phyloP scores from a whole-genome alignment of 1,284 basidiomycete species.

The Meira nashicola region DNA sequence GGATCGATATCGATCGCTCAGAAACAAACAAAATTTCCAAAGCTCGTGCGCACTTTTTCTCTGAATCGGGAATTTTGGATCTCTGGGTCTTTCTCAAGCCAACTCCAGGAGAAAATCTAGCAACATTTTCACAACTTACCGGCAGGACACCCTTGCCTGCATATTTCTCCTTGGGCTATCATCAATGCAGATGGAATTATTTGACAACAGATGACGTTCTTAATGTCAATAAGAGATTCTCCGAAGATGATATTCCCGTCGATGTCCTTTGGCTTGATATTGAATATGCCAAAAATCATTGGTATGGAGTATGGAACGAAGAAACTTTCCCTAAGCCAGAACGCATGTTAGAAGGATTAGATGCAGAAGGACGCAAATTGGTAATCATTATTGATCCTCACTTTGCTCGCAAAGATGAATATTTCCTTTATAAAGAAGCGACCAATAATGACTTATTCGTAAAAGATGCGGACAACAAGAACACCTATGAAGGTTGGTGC shows the following conservation, averaged over 20 bases:
- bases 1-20: slow-evolving; percentile 68
- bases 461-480: slow-evolving; percentile 68
- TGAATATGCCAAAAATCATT: slow-evolving; percentile 79
- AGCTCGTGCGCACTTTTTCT: slow-evolving; percentile 83
- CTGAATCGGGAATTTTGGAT: slow-evolving; percentile 92
- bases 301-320: slow-evolving; percentile 96
- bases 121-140: slow-evolving; percentile 77
- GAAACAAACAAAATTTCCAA: slow-evolving; percentile 16
- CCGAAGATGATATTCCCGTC: slow-evolving; percentile 67
- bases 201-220: slow-evolving; percentile 82
- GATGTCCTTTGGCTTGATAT: slow-evolving; percentile 99
- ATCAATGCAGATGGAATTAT: slow-evolving; percentile 99
- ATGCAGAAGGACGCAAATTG: slow-evolving; percentile 83
- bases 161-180: slow-evolving; percentile 86
- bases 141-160: slow-evolving; percentile 82
- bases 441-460: slow-evolving; percentile 74
- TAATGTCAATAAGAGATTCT: neutral
- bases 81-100: slow-evolving; percentile 89
- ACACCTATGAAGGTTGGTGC: slow-evolving; percentile 95
- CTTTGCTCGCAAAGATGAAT: slow-evolving; percentile 74
- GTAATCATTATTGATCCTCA: slow-evolving; percentile 97
- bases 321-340: slow-evolving; percentile 88
- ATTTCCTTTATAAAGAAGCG: slow-evolving; percentile 81
- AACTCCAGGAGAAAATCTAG: slow-evolving; percentile 71
- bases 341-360: slow-evolving; percentile 84